Base-by-base conservation (phyloP, 352 stramenopile species). In the Pythium aristosporum region DNA sequence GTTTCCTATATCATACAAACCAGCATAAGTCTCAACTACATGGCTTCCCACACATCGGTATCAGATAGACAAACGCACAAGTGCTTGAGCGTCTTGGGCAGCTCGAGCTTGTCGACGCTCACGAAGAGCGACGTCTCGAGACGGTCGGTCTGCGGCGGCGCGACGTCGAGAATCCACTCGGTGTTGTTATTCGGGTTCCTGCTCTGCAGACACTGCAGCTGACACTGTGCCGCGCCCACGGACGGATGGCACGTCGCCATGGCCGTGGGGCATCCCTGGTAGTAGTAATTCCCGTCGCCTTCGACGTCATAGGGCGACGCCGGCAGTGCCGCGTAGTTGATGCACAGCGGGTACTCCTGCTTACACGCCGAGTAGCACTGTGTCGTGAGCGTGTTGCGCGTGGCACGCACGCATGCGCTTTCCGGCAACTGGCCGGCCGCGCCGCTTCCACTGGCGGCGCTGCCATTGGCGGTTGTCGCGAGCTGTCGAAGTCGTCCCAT, bases 121-220 rank as follows among this genome's bases (percentile, higher is more conserved):
- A 84, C 71, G 50, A 91, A 89, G 20, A 90, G 61, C 18, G 76
- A 74, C 7, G 78, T 91, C 59, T 90, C 72, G 20, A 74, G 47
- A 36, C 82, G 84, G 63, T 92, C 83, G 34, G 72, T 77, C 56
- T 92, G 83, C 25, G 83, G 78, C 57, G 78, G 81, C n/a, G 75
- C 73, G 15, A 92, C 76, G 21, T 75, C 65, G 37, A 92, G 62
- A 34, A 79, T 77, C 83, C 83, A 92, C 43, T 78, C 64, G 0
- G 60, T 30, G 23, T 72, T 65, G 25, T 47, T 55, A 6, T 47
- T 50, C 18, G 21, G 30, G 46, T 76, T 79, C 32, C 69, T 67
- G 9, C 69, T 73, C 53, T 83, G 72, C 25, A 92, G 63, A 39
- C 83, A 92, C 71, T 92, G 83, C 48, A 91, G 37, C 61, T 92